Conservation (phyloP, 495 filamentous ascomycete genomes). For the Penicillium chermesinum region DNA sequence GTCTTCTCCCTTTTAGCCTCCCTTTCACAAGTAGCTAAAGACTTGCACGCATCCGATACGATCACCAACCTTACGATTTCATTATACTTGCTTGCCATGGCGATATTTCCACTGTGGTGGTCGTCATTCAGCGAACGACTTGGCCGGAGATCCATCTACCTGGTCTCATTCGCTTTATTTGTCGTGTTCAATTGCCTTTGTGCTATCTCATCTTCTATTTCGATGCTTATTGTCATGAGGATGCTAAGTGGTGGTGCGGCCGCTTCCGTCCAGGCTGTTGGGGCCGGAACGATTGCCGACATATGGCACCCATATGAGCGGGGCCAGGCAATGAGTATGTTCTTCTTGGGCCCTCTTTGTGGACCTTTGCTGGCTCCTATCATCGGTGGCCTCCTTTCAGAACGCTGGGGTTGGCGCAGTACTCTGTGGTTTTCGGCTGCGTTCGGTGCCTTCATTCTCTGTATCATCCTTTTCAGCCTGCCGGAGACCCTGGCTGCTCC, state of each 20-base stretch:
- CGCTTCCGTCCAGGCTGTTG: conserved; percentile 86
- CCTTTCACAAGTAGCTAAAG: conserved; percentile 60
- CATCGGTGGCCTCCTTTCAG: conserved; percentile 70
- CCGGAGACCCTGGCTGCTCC: conserved; percentile 58
- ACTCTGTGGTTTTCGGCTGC: conserved; percentile 83
- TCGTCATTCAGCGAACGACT: conserved; percentile 80
- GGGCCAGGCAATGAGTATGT: conserved; percentile 85
- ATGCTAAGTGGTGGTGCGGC: conserved; percentile 77
- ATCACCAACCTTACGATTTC: conserved; percentile 80
- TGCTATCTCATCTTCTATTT: conserved; percentile 69
- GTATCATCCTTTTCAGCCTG: conserved; percentile 60
- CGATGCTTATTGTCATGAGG: conserved; percentile 83
- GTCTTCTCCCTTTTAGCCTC: conserved; percentile 48
- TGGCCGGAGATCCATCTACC: conserved; percentile 80
- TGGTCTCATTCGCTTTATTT: conserved; percentile 76
- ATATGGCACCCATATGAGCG: conserved; percentile 80
- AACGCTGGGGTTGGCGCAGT: conserved; percentile 73
- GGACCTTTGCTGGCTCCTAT: conserved; percentile 84
- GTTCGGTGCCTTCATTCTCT: conserved; percentile 63
- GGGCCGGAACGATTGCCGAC: conserved; percentile 89
- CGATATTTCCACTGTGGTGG: conserved; percentile 93
- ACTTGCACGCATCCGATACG: conserved; percentile 61
- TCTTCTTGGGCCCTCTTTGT: conserved; percentile 85
- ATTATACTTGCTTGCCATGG: conserved; percentile 86
- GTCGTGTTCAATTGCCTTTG: conserved; percentile 69